Percentiles rank a stretch among this genome's conserved stretches.
These are phyloP conservation scores for Phytophthora constricta DNA, from an alignment of 352 stramenopile genomes.

Conservation along the genomic window DNA sequence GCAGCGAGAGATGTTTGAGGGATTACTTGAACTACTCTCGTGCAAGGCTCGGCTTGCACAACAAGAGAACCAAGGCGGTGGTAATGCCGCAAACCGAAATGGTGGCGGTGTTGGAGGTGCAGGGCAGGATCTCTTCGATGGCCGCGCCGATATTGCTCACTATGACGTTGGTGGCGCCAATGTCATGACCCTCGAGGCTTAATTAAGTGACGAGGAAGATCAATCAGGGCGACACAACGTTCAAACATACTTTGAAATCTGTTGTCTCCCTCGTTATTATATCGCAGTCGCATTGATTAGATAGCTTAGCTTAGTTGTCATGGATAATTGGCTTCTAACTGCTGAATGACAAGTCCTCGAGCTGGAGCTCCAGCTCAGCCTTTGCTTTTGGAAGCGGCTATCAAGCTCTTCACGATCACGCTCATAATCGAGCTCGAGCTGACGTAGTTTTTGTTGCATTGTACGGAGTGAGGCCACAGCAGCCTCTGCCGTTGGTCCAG, in stretches of 20 bases:
- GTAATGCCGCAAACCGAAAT: constrained; percentile 11
- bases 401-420: constrained; percentile 48
- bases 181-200: constrained; percentile 84
- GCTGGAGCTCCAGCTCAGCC: constrained; percentile 52
- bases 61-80: constrained; percentile 31
- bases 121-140: constrained; percentile 63
- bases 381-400: constrained; percentile 53
- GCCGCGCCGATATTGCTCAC: constrained; percentile 71
- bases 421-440: constrained; percentile 62
- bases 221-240: too few species aligned
- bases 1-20: constrained; percentile 89
- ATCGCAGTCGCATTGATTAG: neutral
- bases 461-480: constrained; percentile 22
- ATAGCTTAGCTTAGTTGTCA: constrained; percentile 13
- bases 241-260: too few species aligned
- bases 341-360: constrained; percentile 41
- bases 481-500: constrained; percentile 30
- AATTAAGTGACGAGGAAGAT: too few species aligned
- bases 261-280: constrained; percentile 12
- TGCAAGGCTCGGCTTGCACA: constrained; percentile 76
- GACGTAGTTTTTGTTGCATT: constrained; percentile 55
- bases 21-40: constrained; percentile 79
- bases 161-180: constrained; percentile 84
- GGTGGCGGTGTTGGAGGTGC: constrained; percentile 20
- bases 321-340: constrained; percentile 20